Evolutionary conservation across 148 eudicot genomes (phyloP).

Genomic region (Talinum fruticosum): DNA sequence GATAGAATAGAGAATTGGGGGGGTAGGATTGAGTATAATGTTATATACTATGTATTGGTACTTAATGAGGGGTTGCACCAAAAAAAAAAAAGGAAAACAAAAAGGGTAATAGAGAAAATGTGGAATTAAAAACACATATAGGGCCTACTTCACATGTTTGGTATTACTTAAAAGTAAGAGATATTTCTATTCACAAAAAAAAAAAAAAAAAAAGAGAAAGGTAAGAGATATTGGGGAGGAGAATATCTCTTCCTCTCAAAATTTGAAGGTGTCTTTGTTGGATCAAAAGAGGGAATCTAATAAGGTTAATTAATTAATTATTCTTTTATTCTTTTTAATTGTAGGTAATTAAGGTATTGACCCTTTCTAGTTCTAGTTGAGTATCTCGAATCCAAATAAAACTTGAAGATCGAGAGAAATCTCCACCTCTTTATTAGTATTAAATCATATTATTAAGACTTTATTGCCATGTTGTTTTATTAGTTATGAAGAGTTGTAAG

Average conservation of each 20-base stretch:
- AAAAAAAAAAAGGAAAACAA: background rate
- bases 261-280: background rate
- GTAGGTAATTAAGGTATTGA: no score
- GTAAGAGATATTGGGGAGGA: background rate
- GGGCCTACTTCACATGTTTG: conserved; percentile 35
- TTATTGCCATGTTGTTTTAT: no score
- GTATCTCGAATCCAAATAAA: background rate
- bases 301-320: conserved; percentile 8
- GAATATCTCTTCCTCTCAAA: conserved; percentile 5
- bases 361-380: background rate
- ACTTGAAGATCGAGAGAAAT: background rate
- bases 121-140: background rate
- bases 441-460: no score
- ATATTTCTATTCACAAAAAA: no score
- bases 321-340: background rate
- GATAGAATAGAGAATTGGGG: no score
- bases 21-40: conserved; percentile 7
- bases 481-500: no score
- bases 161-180: conserved; percentile 14
- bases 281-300: conserved; percentile 24
- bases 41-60: conserved; percentile 12
- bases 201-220: background rate
- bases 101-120: conserved; percentile 11
- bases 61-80: background rate
- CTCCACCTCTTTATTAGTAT: background rate